Conservation (phyloP, 495 filamentous ascomycete species). For the Lepidopterella palustris region DNA sequence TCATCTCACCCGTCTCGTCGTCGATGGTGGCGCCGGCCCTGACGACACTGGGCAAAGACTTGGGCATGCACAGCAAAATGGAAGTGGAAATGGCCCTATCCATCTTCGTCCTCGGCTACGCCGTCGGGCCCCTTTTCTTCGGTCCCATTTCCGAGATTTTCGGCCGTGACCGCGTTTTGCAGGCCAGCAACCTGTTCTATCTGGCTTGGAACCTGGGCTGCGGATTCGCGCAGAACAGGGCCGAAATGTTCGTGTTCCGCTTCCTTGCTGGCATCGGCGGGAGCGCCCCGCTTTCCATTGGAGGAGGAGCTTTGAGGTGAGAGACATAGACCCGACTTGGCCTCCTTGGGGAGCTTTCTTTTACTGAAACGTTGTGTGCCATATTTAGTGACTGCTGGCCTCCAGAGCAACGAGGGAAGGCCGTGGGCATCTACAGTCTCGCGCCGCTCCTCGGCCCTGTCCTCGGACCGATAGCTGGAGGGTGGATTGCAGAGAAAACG, state of each 20-base stretch:
- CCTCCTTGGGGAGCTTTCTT: too few species aligned
- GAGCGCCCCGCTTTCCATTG: conserved; percentile 38
- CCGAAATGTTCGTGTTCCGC: conserved; percentile 49
- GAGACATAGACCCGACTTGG: too few species aligned
- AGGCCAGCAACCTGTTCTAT: conserved; percentile 59
- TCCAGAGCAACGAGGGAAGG: conserved; percentile 41
- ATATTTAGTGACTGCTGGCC: conserved; percentile 48
- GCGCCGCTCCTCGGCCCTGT: conserved; percentile 50
- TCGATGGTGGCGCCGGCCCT: conserved; percentile 68
- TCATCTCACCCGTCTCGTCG: conserved; percentile 63
- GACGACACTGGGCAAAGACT: conserved; percentile 47
- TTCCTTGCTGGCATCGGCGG: conserved; percentile 55
- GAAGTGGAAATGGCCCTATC: conserved; percentile 55
- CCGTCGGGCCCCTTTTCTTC: conserved; percentile 11
- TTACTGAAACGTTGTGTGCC: too few species aligned
- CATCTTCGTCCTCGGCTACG: conserved; percentile 15
- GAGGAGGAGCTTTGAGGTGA: background rate
- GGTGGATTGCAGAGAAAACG: conserved; percentile 45
- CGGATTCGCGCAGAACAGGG: conserved; percentile 46
- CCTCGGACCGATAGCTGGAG: conserved; percentile 51
- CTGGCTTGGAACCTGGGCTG: conserved; percentile 53
- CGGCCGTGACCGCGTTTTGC: conserved; percentile 23
- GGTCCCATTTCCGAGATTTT: conserved; percentile 19
- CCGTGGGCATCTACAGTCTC: conserved; percentile 45
- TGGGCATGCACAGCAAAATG: conserved; percentile 51